Percentiles rank a stretch among this genome's conserved stretches.
Evolutionary conservation across 2,329 filamentous ascomycete species (phyloP).

Genomic region (Arthrobotrys sphaeroides): DNA sequence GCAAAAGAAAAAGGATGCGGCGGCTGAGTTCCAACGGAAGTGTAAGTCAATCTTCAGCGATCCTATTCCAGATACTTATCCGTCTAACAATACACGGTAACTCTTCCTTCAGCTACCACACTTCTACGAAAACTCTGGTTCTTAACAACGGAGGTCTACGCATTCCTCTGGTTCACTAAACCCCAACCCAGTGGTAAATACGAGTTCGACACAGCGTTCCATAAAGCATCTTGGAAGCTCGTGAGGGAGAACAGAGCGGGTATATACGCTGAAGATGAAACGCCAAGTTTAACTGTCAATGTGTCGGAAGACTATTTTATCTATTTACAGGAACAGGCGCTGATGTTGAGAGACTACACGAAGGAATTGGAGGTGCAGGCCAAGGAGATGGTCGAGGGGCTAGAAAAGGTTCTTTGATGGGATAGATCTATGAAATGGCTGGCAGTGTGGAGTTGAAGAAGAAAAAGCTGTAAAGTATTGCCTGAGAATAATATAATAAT

Average conservation of each 20-base stretch:
- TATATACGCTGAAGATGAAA: slow-evolving; percentile 20
- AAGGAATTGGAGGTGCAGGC: slow-evolving; percentile 24
- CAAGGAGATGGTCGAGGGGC: slow-evolving; percentile 20
- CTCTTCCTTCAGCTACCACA: slow-evolving; percentile 1
- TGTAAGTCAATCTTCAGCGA: slow-evolving; percentile 5
- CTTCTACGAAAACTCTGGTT: slow-evolving; percentile 48
- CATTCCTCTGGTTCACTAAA: slow-evolving; percentile 44
- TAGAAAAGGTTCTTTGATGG: slow-evolving; percentile 4
- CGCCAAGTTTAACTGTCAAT: background rate
- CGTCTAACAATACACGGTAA: background rate
- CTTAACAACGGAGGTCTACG: slow-evolving; percentile 33
- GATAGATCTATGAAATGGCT: too few species aligned
- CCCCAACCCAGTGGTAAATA: slow-evolving; percentile 15
- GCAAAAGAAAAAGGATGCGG: slow-evolving; percentile 32
- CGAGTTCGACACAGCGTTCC: slow-evolving; percentile 38
- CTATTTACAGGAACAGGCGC: slow-evolving; percentile 36
- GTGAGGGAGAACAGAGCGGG: slow-evolving; percentile 17
- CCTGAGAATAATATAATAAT: too few species aligned
- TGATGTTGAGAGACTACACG: slow-evolving; percentile 20
- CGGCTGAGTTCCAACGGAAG: slow-evolving; percentile 14
- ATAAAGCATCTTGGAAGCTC: slow-evolving; percentile 25
- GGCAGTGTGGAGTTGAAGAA: too few species aligned
- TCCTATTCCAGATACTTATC: too few species aligned
- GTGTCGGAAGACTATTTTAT: slow-evolving; percentile 48
- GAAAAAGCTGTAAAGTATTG: too few species aligned